Evolutionary conservation across 441 rosid species (phyloP).

Genomic region (Omphalea diandra): DNA sequence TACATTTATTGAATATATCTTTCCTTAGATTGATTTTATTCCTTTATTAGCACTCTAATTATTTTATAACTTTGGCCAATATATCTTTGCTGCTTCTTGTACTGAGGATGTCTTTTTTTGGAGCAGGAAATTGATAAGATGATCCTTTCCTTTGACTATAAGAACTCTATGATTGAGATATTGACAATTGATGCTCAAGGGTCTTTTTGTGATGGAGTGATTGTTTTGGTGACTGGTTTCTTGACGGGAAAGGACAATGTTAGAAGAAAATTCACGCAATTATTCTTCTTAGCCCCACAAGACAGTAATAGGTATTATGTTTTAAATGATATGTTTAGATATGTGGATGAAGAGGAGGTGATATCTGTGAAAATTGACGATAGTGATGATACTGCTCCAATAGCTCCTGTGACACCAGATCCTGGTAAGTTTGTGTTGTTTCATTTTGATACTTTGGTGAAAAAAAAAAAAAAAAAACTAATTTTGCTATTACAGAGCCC

Average conservation of each 20-base stretch:
- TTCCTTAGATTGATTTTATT: background rate
- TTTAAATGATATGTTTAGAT: slow-evolving; percentile 78
- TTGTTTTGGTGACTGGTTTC: slow-evolving; percentile 82
- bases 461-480: slow-evolving; percentile 10
- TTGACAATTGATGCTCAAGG: slow-evolving; percentile 90
- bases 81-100: background rate
- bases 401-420: slow-evolving; percentile 41
- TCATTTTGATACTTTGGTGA: background rate
- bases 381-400: slow-evolving; percentile 36
- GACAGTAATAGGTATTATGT: slow-evolving; percentile 63
- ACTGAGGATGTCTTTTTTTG: slow-evolving; percentile 4
- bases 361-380: slow-evolving; percentile 30
- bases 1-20: background rate
- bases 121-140: slow-evolving; percentile 73
- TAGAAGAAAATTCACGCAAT: slow-evolving; percentile 72
- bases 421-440: slow-evolving; percentile 50
- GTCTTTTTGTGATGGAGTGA: slow-evolving; percentile 73
- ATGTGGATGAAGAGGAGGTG: slow-evolving; percentile 53
- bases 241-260: slow-evolving; percentile 68
- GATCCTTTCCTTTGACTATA: slow-evolving; percentile 72
- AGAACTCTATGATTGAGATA: slow-evolving; percentile 69
- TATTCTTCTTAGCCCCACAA: slow-evolving; percentile 86
- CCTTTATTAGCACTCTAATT: background rate
- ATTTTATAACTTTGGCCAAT: background rate
- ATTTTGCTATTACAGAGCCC: slow-evolving; percentile 44